Base-by-base conservation (phyloP, 2,329 filamentous ascomycete genomes). In the Ceratocystis huliohia region DNA sequence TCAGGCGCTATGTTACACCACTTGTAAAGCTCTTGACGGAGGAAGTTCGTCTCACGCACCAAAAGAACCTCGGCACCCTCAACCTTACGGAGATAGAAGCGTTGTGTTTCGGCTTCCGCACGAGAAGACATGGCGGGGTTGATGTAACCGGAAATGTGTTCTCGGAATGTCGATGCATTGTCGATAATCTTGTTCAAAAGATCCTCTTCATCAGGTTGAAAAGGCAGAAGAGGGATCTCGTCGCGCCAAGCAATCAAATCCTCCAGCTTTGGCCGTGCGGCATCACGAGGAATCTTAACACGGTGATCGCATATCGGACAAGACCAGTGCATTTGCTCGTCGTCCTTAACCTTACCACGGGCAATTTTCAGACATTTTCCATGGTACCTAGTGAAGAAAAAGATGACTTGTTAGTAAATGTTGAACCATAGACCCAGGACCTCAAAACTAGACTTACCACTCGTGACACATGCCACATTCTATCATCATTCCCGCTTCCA, bases 401-500 rank as follows among this genome's bases (percentile, higher is more conserved):
- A 61, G 15, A 48, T 7, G 2, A 48, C 37, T 15, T 41, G 20
- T n/a, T n/a, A 48, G 46, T n/a, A 25, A 20, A 13, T 10, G 20
- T 5, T 2, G 59, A 46, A 37, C 13, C 37, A 20, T n/a, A 46
- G 10, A 15, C 37, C 37, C 37, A 41, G 13, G 37, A 3, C 37
- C 10, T 41, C 3, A 41, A 5, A 63, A 25, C 15, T 7, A 33
- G 20, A 79, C 86, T 79, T 75, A 92, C 94, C 94, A 99, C 78
- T 99, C 94, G 73, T 96, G 93, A 76, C 94, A 99, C 48, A 96
- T 81, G 74, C 97, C 94, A 74, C 94, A 99, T 76, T 99, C 94
- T 72, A 99, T 97, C 94, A 99, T 99, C 88, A 97, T 95, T 64
- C 94, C 94, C 46, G 93, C 91, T 76, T 99, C 94, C 5, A 91